Evolutionary conservation across 108 stramenopile genomes (phyloP), one percentile per base, ranked within the genome.

Genomic region (Phaeodactylum tricornutum): DNA sequence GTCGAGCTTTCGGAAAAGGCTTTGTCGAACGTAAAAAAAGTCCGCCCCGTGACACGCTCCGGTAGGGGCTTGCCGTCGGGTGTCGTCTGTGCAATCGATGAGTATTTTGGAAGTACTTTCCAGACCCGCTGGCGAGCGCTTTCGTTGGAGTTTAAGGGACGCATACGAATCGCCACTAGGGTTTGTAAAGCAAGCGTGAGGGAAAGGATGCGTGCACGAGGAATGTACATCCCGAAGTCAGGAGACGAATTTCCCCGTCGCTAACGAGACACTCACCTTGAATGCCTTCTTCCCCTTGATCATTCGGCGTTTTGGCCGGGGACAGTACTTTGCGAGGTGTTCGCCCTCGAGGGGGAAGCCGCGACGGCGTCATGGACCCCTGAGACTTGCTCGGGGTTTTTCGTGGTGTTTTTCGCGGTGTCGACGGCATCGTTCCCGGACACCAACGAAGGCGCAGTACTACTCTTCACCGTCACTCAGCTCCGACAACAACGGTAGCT

Each of bases 91-190:
- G 79, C 66, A 16, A 90, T 59, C 17, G 79, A 81, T 23, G 71
- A 64, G 64, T 84, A 79, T 43, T 82, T 76, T 28, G 72, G 81
- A 26, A 86, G 66, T 20, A 90, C 84, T 17, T 79, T 79, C 92
- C 92, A 94, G 23, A 88, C 75, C 35, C 86, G 50, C 43, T 55
- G 36, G 22, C 44, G 35, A 27, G 57, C 36, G 23, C 38, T 54
- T 42, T 96, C 95, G n/a, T 60, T 66, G 25, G 60, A 66, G 53
- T 86, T 91, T 27, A 96, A 66, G 11, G 95, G 95, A 24, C 93
- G 78, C 77, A 96, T 93, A 36, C 95, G 79, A 47, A 96, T 92
- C 44, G 95, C 92, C 30, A 96, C 93, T 84, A n/a, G n/a, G n/a
- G n/a, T n/a, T n/a, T n/a, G n/a, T n/a, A n/a, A n/a, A n/a, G n/a